Base-by-base conservation (phyloP, 2,329 filamentous ascomycete genomes). In the Calonectria pauciramosa region DNA sequence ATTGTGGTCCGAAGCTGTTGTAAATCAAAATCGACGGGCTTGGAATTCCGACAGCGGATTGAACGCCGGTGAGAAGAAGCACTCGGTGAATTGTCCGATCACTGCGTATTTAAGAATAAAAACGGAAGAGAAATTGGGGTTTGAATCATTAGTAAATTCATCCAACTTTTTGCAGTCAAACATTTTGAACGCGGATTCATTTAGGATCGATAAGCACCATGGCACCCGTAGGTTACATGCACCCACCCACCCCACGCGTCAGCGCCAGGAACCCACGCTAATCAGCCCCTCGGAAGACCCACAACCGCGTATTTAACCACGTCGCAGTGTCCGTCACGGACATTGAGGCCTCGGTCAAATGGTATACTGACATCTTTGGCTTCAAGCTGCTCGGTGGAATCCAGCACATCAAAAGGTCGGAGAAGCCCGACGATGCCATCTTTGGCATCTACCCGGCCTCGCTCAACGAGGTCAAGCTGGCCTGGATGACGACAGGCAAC, bases 401-500 rank as follows among this genome's bases (percentile, higher is more conserved):
- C 30, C 41, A 65, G 8, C 71, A 73, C 68, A 73, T 75, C 38
- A 74, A 76, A 38, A 49, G 75, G 4, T 71, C 70, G 2, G 74
- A 80, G 75, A 67, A 64, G 65, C 79, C 78, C 75, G 75, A 73
- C 23, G 78, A 76, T 4, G 76, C 80, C 54, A 83, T 83, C 70
- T 84, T 84, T 76, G 76, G 76, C 13, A 80, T 84, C 76, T 83
- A 84, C 78, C 77, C 75, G 51, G 70, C 52, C 54, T 74, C 72
- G 26, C 80, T 84, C 26, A 76, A 80, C 63, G 77, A 80, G 76
- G 82, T 83, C 26, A 82, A 80, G 34, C 60, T 79, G 63, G 83
- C 81, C 3, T 85, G 76, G 68, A 73, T 85, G 70, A 69, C 77
- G 18, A 77, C 82, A 18, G 80, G 83, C 16, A 84, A 83, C 70